Evolutionary conservation across 768 basidiomycete species (phyloP).

Genomic region (Auriscalpium vulgare): DNA sequence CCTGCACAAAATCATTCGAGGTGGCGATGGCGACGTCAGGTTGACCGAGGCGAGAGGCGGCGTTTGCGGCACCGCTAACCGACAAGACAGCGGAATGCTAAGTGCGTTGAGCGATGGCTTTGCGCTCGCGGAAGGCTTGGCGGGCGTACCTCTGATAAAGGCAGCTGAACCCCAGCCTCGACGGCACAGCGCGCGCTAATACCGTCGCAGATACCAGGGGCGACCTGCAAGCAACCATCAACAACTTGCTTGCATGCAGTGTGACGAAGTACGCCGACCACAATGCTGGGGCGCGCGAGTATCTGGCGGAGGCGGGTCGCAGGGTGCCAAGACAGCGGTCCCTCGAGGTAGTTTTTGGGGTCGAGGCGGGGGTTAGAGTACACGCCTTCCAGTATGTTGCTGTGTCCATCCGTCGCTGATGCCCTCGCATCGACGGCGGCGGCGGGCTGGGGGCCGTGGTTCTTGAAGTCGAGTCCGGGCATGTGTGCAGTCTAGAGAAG

Average conservation of each 20-base stretch:
- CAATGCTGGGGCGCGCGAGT: constrained; percentile 58
- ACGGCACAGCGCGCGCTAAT: constrained; percentile 75
- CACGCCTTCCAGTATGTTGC: constrained; percentile 7
- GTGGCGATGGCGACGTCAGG: constrained; percentile 79
- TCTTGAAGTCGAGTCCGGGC: too few relatives aligned
- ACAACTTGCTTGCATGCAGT: background rate
- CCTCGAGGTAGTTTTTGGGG: constrained; percentile 59
- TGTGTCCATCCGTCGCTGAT: too few relatives aligned
- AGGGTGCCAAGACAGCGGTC: constrained; percentile 61
- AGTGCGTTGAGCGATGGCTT: background rate
- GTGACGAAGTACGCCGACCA: constrained; percentile 37
- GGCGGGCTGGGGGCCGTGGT: too few relatives aligned
- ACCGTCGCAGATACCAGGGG: constrained; percentile 74
- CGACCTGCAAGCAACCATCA: constrained; percentile 35
- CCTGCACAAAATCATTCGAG: constrained; percentile 66
- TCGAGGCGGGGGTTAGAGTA: constrained; percentile 68
- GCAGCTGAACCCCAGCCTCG: constrained; percentile 71
- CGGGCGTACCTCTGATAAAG: constrained; percentile 58
- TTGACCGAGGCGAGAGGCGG: constrained; percentile 68
- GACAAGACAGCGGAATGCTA: too few relatives aligned
- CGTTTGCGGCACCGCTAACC: constrained; percentile 65
- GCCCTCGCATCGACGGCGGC: too few relatives aligned
- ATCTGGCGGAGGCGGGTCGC: constrained; percentile 58
- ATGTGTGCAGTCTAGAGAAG: too few relatives aligned
- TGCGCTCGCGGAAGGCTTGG: background rate